Percentiles rank a stretch among this genome's conserved stretches.
phyloP scores from a whole-genome alignment of 2,329 filamentous ascomycete species.

The Aspergillus niger region DNA sequence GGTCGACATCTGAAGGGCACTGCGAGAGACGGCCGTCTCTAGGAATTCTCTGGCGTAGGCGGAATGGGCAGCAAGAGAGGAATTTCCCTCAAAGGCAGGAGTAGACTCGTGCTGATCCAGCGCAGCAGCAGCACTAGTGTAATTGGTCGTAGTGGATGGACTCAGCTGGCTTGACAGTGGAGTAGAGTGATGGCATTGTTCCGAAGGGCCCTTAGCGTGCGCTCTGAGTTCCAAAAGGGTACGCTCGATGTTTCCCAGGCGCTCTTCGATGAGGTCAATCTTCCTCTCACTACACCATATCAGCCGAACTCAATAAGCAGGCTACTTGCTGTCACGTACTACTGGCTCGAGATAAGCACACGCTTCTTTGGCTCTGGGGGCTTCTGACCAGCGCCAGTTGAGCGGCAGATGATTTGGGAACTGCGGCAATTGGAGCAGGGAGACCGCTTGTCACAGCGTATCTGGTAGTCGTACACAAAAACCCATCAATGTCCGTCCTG shows the following conservation, averaged over 20 bases:
- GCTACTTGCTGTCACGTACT: constrained; percentile 30
- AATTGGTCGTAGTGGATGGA: constrained; percentile 10
- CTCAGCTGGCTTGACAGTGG: constrained; percentile 17
- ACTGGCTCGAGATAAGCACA: constrained; percentile 46
- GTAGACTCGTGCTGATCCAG: constrained; percentile 33
- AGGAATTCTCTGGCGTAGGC: constrained; percentile 49
- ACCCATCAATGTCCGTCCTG: constrained; percentile 4
- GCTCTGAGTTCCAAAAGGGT: constrained; percentile 30
- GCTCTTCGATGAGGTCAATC: constrained; percentile 55
- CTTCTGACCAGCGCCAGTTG: constrained; percentile 39
- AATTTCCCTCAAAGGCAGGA: constrained; percentile 51
- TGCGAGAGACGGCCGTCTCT: constrained; percentile 43
- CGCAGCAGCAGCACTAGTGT: constrained; percentile 24
- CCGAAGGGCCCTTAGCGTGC: constrained; percentile 4
- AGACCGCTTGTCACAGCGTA: constrained; percentile 45
- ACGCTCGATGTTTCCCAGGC: constrained; percentile 52
- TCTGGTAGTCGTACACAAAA: constrained; percentile 26
- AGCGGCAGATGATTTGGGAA: constrained; percentile 40
- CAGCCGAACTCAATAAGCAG: constrained; percentile 7
- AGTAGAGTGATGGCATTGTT: constrained; percentile 14
- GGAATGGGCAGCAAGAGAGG: constrained; percentile 52
- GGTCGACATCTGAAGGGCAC: constrained; percentile 37
- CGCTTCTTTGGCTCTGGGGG: constrained; percentile 41
- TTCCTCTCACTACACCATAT: constrained; percentile 50
- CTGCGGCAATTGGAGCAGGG: constrained; percentile 47